These are phyloP conservation scores for Pisolithus orientalis DNA, from an alignment of 768 basidiomycete genomes.

Conservation along the genomic window DNA sequence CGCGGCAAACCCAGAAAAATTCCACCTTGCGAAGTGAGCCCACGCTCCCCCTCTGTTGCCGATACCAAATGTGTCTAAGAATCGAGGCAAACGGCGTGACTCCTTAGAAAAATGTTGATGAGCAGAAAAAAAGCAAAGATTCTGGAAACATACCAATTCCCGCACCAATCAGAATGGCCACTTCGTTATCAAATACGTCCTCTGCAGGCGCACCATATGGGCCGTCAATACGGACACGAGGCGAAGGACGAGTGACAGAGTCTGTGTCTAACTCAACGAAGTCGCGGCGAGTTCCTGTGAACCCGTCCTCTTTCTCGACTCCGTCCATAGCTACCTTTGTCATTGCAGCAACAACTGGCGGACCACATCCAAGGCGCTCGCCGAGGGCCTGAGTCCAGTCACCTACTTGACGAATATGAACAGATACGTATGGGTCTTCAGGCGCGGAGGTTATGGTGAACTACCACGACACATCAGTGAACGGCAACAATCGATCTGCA, in stretches of 20 bases:
- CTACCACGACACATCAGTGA: conserved; percentile 30
- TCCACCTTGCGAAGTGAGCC: conserved; percentile 84
- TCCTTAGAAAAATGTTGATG: conserved; percentile 33
- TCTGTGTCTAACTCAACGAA: conserved; percentile 71
- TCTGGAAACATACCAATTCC: conserved; percentile 68
- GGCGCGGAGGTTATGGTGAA: conserved; percentile 95
- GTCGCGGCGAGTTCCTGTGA: conserved; percentile 55
- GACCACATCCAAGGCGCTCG: conserved; percentile 78
- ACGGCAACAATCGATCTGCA: background rate
- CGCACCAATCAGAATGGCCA: conserved; percentile 87
- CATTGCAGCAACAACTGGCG: conserved; percentile 69
- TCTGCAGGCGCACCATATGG: conserved; percentile 93
- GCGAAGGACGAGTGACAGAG: conserved; percentile 47
- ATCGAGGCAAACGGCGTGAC: conserved; percentile 95
- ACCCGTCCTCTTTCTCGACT: conserved; percentile 49
- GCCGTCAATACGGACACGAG: conserved; percentile 75
- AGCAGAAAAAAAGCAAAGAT: background rate
- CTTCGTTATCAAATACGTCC: conserved; percentile 80
- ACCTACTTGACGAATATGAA: conserved; percentile 92
- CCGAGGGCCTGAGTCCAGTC: conserved; percentile 83
- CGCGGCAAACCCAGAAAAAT: conserved; percentile 92
- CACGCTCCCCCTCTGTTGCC: conserved; percentile 69
- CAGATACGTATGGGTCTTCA: conserved; percentile 86
- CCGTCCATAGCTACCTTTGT: conserved; percentile 77
- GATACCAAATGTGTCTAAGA: conserved; percentile 94